Conservation (phyloP, 2,329 filamentous ascomycete genomes). For the Scytalidium lignicola region DNA sequence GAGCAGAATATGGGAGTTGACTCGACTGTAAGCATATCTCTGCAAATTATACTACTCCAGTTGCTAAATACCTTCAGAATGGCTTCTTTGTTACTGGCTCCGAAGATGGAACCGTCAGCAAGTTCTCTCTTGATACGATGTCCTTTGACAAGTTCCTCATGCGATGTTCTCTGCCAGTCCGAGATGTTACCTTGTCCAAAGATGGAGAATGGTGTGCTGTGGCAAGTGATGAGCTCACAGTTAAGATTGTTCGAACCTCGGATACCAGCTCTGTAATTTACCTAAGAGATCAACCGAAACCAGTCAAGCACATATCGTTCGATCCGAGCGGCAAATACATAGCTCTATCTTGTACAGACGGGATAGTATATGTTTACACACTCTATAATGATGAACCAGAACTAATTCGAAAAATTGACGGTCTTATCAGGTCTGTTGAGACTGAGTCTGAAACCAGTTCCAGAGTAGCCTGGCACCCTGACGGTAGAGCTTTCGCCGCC, state of each 20-base stretch:
- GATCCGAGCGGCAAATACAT: constrained; percentile 73
- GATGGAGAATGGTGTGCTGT: constrained; percentile 87
- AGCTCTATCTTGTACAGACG: constrained; percentile 81
- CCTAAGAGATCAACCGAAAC: constrained; percentile 75
- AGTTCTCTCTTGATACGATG: constrained; percentile 75
- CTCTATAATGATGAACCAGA: constrained; percentile 72
- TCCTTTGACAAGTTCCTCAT: constrained; percentile 76
- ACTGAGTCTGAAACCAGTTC: constrained; percentile 72
- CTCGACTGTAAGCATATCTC: constrained; percentile 46
- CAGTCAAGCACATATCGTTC: constrained; percentile 89
- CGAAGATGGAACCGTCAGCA: constrained; percentile 93
- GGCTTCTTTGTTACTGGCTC: constrained; percentile 84
- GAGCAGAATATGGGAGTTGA: constrained; percentile 80
- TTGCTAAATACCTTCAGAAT: constrained; percentile 42
- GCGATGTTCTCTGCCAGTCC: constrained; percentile 77
- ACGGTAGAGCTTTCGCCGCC: constrained; percentile 84
- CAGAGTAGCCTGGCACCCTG: constrained; percentile 83
- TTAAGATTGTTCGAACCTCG: constrained; percentile 79
- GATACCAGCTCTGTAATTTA: constrained; percentile 74
- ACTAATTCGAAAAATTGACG: constrained; percentile 78
- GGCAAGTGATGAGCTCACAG: constrained; percentile 90
- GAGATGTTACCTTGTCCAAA: constrained; percentile 77
- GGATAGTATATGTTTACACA: constrained; percentile 85
- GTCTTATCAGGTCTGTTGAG: constrained; percentile 74
- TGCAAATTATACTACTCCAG: neutral